Base-by-base conservation (phyloP, 164 flowering plant genomes). In the Malania oleifera region DNA sequence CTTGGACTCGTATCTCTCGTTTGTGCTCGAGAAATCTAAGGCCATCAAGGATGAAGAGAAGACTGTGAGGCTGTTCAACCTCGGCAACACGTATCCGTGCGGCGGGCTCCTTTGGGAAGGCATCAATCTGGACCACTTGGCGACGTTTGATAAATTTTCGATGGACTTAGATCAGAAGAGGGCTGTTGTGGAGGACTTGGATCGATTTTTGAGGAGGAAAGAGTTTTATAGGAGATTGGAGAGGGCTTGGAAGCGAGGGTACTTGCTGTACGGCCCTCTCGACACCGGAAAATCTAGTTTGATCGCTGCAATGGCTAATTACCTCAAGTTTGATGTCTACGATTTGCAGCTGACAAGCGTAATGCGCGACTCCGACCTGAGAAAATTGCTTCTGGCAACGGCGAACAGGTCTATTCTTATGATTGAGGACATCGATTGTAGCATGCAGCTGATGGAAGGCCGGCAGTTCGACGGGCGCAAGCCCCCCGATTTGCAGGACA, bases 201-300 rank as follows among this genome's bases (percentile, higher is more conserved):
- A 69, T 1, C n/a, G 64, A 59, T 69, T 73, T 37, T 55, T 73
- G 19, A 57, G 25, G 62, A 68, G 73, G 47, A 73, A 38, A 20
- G 70, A 65, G 0, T 69, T 44, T 28, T 73, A 73, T 25, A 52
- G 56, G 54, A 68, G 38, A 23, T 67, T 69, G 0, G 76, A 73
- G 2, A 68, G 59, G 61, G 69, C 70, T 24, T 71, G 75, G 75
- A 71, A 71, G 51, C 54, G 74, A 39, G 70, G 70, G 34, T 67
- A 66, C 34, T 48, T 71, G 59, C 27, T 67, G 60, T 22, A 12
- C 28, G 35, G 85, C 0, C 70, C 70, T 0, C 74, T 70, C 1
- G 70, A 70, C 7, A 70, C 73, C 0, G 75, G 75, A 12, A 71
- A 71, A 40, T 71, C 75, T 23, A 72, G 75, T 57, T 60, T 72